Evolutionary conservation across 352 stramenopile genomes (phyloP).

Genomic region (Phytophthora cactorum): DNA sequence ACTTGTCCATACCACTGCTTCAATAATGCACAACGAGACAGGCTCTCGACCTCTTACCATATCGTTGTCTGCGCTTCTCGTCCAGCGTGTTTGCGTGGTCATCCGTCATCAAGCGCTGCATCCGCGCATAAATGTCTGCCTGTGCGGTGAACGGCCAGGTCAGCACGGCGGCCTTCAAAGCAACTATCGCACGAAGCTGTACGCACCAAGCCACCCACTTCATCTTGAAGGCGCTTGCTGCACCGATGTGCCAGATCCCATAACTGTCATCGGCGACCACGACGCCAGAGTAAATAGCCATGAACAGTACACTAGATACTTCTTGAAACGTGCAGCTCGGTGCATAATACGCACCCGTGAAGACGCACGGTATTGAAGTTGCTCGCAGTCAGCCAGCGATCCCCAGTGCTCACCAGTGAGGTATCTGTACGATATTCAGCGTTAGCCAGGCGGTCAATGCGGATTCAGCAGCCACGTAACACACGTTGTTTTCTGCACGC

Average conservation of each 20-base stretch:
- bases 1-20: background rate
- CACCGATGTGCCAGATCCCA: slow-evolving; percentile 79
- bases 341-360: slow-evolving; percentile 43
- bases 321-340: background rate
- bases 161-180: background rate
- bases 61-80: slow-evolving; percentile 46
- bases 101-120: slow-evolving; percentile 47
- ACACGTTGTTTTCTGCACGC: slow-evolving; percentile 78
- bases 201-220: slow-evolving; percentile 58
- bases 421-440: slow-evolving; percentile 43
- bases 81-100: slow-evolving; percentile 25
- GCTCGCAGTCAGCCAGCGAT: slow-evolving; percentile 47
- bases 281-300: background rate
- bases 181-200: background rate
- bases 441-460: background rate
- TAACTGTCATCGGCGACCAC: slow-evolving; percentile 34
- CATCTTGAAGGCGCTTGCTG: slow-evolving; percentile 55
- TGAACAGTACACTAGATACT: slow-evolving; percentile 8
- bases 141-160: slow-evolving; percentile 9
- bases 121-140: slow-evolving; percentile 51
- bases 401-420: slow-evolving; percentile 72
- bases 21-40: background rate
- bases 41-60: slow-evolving; percentile 40
- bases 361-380: slow-evolving; percentile 55
- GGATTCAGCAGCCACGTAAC: slow-evolving; percentile 1